Evolutionary conservation across 176 grass and related monocot species (phyloP), one percentile per base, ranked within the genome.

Genomic region (Oryza rufipogon): DNA sequence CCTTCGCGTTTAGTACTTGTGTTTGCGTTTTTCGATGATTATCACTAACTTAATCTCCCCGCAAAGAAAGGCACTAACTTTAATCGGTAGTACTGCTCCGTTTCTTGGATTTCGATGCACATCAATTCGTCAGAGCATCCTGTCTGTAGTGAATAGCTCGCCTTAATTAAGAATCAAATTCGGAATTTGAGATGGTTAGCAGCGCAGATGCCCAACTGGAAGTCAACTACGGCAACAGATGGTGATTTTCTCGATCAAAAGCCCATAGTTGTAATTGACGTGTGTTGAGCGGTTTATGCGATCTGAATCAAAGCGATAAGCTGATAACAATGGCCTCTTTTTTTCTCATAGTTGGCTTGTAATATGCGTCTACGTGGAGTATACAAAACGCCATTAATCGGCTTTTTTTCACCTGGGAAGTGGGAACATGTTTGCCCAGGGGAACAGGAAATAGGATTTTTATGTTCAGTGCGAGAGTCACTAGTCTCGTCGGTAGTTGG

Each of bases 51-150:
- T 51, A 51, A 51, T 51, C 48, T 16, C 3, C 14, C 11, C 48
- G 48, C 48, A 17, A 51, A 13, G 3, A 51, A 51, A 51, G 38
- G 23, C 4, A 17, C 9, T 8, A 75, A 4, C 10, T 51, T 51
- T 22, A 6, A 80, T 80, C 17, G 26, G 26, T 26, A 11, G 71
- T 17, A 66, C 34, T 4, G 34, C 16, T 0, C 25, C 19, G 45
- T 33, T 33, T 66, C 28, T 49, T 7, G 9, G 75, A 78, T 85
- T 64, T 78, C 75, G 83, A 64, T 71, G 75, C 66, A 36, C 41
- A n/a, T 41, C 38, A 32, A 17, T 32, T 47, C 51, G 38, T 34
- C 22, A 38, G 23, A 56, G 82, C 26, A 86, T 72, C 52, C 66
- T 49, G 44, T 72, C 52, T 19, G 52, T 41, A 63, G 58, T 3